Base-by-base conservation (phyloP, 2,329 filamentous ascomycete species). In the Alternaria ventricosa region DNA sequence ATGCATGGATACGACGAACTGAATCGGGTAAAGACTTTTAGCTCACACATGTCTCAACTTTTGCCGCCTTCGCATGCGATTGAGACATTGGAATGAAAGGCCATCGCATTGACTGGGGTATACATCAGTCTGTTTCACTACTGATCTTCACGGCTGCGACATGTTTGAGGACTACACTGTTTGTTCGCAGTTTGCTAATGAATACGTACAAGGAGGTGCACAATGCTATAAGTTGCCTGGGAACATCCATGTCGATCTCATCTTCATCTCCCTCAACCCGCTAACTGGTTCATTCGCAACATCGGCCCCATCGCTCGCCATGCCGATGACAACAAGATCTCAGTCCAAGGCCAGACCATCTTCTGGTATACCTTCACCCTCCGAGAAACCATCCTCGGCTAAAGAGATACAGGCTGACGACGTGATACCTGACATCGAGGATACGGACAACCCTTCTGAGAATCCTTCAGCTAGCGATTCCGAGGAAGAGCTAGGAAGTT, bases 11-110 rank as follows among this genome's bases (percentile, higher is more conserved):
- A 30, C 28, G 28, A 30, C 5, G 28, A 12, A 12, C 11, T 30
- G 28, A 12, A 30, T 4, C 3, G 2, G 28, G 6, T 2, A 15
- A 33, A 15, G 2, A 4, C 2, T 1, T 15, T 2, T 13, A 15
- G 30, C 30, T 7, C 30, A 8, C 13, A 36, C 7, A 9, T 36
- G 30, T 36, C 30, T 36, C 4, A 5, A 36, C 1, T 5, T n/a
- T n/a, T 36, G 3, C 30, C 0, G 30, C 13, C 3, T 36, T 36
- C 30, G 2, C 30, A 9, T 0, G 13, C 1, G 1, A 13, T 36
- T 36, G 4, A 36, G 7, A 15, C 30, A 36, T 15, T 9, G 6
- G 6, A 36, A 36, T 36, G 4, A 5, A 36, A 1, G 7, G 15
- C 7, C 7, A 36, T 3, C 33, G 2, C 33, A 36, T 0, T 36